Base-by-base conservation (phyloP, 2,329 filamentous ascomycete genomes). In the Xylariaceae sp. region DNA sequence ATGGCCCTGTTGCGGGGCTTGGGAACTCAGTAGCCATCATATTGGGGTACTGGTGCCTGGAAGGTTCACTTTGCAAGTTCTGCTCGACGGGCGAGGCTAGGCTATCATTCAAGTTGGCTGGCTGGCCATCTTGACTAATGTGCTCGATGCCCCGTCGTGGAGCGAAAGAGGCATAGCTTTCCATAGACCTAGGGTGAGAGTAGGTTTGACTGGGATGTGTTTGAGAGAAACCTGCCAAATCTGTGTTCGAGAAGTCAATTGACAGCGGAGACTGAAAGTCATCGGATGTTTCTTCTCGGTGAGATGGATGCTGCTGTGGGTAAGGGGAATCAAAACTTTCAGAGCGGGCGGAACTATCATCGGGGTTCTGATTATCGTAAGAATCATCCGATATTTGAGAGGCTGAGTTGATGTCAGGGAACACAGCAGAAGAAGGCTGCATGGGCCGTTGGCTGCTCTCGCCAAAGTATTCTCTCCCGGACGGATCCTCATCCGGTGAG, bases 391-490 rank as follows among this genome's bases (percentile, higher is more conserved):
- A 46, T 10, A 53, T 48, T 43, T 67, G 62, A 14, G 65, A 59
- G 10, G 62, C 56, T 20, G 66, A 65, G 45, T 60, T 66, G 47
- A 67, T 41, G 20, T 65, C 52, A 37, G 72, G 70, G 51, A 77
- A 75, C 12, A 66, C 54, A 43, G 73, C 74, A 3, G 73, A 73
- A 0, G 75, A 76, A 41, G 73, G 67, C 50, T 72, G 70, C n/a
- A 69, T 62, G 2, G 68, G 69, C 52, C 71, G 71, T 44, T 67
- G 69, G 43, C 63, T 67, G 52, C 69, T 71, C 52, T 70, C 67
- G 29, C 67, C 54, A 62, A 60, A 49, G 50, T 67, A 50, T 26
- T 70, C 69, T 20, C 54, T 60, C 45, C 61, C 55, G 23, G 56
- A 50, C 6, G 57, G 48, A 26, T 63, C 59, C 23, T 65, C 66